Base-by-base conservation (phyloP, 345 rosid genomes). In the Xanthoceras sorbifolium region DNA sequence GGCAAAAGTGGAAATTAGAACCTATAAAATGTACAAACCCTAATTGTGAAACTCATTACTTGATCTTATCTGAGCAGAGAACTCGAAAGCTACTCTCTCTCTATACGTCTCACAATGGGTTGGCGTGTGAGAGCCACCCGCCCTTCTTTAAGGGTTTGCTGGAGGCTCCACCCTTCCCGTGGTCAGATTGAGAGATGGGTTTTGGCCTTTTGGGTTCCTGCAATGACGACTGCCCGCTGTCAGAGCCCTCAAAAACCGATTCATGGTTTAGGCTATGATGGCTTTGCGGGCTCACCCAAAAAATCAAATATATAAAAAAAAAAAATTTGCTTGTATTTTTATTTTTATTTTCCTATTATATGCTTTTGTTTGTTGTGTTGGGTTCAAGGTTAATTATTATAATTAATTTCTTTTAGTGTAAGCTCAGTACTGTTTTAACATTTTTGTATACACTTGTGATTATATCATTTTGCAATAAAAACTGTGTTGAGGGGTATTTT, bases 11-110 rank as follows among this genome's bases (percentile, higher is more conserved):
- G 76, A 62, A 73, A 61, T 73, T 9, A 44, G 28, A n/a, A 17
- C 1, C 0, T 44, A 73, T 73, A 73, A 73, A 61, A 28, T 0
- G 6, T 5, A 26, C 20, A 11, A 68, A n/a, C 63, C 63, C 82
- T 23, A 54, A 0, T 1, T 0, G 0, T 25, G 1, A 9, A 10
- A 29, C 38, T 29, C 67, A 82, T 80, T 85, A 91, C 98, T 91
- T 91, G 97, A 93, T 91, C 97, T 90, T 93, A 91, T 91, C 96
- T 65, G 97, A 93, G 96, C 91, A 69, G 83, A 72, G 85, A 74
- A 1, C 34, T 5, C 22, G 52, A 70, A 60, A n/a, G 44, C 22
- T 42, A 20, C 32, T 18, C 15, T 60, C 36, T 73, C 52, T 4
- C 2, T 25, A 11, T 38, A n/a, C n/a, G 25, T 74, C 55, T 57